Percentiles rank a stretch among this genome's conserved stretches.
Conservation (phyloP, 176 grass and related monocot species). For the Chrysopogon serrulatus region DNA sequence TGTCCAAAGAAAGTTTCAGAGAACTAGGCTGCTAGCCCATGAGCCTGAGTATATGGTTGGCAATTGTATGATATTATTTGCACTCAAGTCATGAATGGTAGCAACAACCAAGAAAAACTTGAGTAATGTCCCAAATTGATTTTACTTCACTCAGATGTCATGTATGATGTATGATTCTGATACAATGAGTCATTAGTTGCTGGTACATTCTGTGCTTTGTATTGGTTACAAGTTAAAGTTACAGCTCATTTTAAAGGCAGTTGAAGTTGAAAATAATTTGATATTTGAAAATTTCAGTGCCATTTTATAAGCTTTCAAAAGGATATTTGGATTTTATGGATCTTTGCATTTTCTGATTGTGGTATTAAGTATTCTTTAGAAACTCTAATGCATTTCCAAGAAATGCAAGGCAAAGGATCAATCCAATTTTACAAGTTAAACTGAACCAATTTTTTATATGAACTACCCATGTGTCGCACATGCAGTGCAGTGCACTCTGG, state of each 20-base stretch:
- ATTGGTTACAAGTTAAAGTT: background rate
- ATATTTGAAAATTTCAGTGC: background rate
- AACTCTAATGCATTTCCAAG: no score
- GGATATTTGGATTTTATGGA: background rate
- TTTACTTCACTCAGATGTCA: background rate
- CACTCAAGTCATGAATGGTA: background rate
- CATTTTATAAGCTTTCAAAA: background rate
- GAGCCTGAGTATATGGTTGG: background rate
- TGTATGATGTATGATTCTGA: background rate
- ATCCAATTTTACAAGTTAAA: background rate
- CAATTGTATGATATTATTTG: background rate
- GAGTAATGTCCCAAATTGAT: background rate
- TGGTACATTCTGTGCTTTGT: background rate
- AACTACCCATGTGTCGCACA: background rate
- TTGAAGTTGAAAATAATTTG: background rate
- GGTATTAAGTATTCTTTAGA: background rate
- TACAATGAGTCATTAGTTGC: no score
- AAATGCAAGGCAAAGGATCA: no score
- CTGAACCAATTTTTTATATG: background rate
- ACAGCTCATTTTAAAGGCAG: background rate
- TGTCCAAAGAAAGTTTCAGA: background rate
- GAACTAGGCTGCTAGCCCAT: background rate
- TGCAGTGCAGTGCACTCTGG: background rate
- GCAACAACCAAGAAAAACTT: background rate
- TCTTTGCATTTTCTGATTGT: background rate